Conservation (phyloP, 106 monocot species). For the Dendrobium officinale region DNA sequence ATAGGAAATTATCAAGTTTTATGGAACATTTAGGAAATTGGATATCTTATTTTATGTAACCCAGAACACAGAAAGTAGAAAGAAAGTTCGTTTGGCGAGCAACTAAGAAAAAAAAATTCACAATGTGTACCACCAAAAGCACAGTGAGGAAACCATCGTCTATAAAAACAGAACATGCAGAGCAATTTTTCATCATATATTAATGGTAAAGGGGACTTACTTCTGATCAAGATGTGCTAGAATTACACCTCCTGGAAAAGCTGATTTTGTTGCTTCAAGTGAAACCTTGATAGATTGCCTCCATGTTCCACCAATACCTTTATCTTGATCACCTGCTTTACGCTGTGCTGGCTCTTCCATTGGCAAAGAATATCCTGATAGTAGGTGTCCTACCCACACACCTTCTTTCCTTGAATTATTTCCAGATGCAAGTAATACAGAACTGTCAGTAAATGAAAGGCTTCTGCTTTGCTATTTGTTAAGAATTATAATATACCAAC, state of each 20-base stretch:
- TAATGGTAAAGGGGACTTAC: constrained; percentile 31
- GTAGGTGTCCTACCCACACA: constrained; percentile 88
- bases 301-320: constrained; percentile 77
- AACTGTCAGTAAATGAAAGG: not conserved
- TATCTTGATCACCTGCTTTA: constrained; percentile 22
- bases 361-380: constrained; percentile 92
- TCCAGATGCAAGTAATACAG: not conserved
- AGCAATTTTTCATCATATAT: not conserved
- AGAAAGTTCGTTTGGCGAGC: not conserved
- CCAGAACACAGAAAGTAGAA: not conserved
- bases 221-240: constrained; percentile 92
- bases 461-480: not conserved
- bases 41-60: too few relatives aligned
- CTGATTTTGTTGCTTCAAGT: constrained; percentile 60
- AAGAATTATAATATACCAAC: not conserved
- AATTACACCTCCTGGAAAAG: constrained; percentile 84
- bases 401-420: constrained; percentile 73
- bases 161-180: not conserved
- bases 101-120: not conserved
- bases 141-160: not conserved
- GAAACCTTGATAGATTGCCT: constrained; percentile 72
- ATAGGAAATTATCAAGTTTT: too few relatives aligned
- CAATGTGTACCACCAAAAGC: not conserved
- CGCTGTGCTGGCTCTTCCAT: constrained; percentile 70
- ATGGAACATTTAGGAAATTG: too few relatives aligned